phyloP scores from a whole-genome alignment of 257 asterid species.

The Solanum dulcamara region DNA sequence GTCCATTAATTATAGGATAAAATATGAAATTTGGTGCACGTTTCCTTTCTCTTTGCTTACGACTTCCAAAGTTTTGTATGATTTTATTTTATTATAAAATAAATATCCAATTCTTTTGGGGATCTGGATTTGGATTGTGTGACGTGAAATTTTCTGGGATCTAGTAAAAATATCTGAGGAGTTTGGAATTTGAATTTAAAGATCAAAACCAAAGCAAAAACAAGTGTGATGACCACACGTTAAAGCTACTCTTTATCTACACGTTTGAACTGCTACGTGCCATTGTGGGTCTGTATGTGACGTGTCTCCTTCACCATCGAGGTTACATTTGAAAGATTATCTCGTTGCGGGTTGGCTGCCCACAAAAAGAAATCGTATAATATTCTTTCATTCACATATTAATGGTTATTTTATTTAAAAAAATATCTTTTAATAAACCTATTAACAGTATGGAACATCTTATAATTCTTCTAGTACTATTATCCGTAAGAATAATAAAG shows the following conservation, averaged over 20 bases:
- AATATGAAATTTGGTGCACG: neutral
- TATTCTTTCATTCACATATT: neutral
- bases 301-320: neutral
- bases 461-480: no score
- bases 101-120: neutral
- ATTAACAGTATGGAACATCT: no score
- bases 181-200: neutral
- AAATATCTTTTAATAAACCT: no score
- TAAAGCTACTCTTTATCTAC: constrained; percentile 40
- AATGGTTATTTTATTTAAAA: no score
- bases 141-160: neutral
- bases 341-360: neutral
- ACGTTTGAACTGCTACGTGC: constrained; percentile 40
- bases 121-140: neutral
- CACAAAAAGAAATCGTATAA: no score
- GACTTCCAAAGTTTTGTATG: neutral
- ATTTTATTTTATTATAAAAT: neutral
- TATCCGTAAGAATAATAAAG: no score
- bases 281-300: neutral
- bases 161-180: constrained; percentile 4
- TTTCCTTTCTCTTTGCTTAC: neutral
- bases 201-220: neutral
- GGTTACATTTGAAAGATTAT: no score
- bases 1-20: constrained; percentile 19
- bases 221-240: constrained; percentile 90